These are phyloP conservation scores for Kazachstania sp. DNA, from an alignment of 1,139 yeast genomes.

Conservation along the genomic window DNA sequence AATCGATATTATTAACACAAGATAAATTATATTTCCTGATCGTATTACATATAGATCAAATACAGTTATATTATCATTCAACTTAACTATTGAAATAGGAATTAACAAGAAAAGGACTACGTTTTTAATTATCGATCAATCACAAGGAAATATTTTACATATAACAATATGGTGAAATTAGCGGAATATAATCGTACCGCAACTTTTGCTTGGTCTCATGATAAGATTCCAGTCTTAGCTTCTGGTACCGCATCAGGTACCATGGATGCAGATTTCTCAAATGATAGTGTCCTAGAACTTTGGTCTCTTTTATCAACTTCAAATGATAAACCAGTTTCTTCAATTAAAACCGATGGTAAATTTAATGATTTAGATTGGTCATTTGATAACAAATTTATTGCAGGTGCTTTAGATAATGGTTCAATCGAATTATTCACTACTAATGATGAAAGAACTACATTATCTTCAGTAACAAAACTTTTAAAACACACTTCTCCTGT, in stretches of 20 bases:
- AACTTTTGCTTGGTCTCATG: constrained; percentile 91
- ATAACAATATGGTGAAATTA: constrained; percentile 67
- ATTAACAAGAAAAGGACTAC: not conserved
- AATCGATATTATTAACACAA: not conserved
- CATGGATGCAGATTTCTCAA: constrained; percentile 77
- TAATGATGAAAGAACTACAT: constrained; percentile 36
- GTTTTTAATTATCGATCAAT: not conserved
- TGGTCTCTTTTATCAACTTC: constrained; percentile 56
- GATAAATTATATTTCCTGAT: no score
- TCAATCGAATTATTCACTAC: constrained; percentile 58
- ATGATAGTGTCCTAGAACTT: constrained; percentile 66
- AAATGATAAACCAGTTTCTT: constrained; percentile 43
- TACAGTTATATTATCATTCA: no score
- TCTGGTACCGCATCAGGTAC: constrained; percentile 95
- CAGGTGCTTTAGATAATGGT: constrained; percentile 87
- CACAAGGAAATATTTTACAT: not conserved
- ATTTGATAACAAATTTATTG: constrained; percentile 57
- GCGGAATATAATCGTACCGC: constrained; percentile 81
- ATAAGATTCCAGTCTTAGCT: constrained; percentile 64
- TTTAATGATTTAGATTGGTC: constrained; percentile 89
- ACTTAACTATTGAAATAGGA: no score
- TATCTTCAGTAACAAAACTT: constrained; percentile 44
- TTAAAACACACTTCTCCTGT: constrained; percentile 64
- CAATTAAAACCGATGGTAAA: constrained; percentile 45
- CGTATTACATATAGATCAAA: no score